Evolutionary conservation across 257 asterid genomes (phyloP).

Genomic region (Solanum sparsipilum): DNA sequence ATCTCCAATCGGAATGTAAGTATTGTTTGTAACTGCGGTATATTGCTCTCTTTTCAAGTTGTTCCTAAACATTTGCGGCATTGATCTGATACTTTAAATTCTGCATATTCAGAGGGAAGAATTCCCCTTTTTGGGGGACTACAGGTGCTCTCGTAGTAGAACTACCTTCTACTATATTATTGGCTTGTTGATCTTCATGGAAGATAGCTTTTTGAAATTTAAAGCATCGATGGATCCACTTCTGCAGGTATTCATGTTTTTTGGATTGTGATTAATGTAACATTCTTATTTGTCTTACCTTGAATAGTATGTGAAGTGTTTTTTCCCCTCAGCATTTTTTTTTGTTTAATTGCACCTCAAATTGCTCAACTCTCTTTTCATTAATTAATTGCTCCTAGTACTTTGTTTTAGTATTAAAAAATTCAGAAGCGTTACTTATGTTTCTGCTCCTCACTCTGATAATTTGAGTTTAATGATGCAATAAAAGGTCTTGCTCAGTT

Average conservation of each 20-base stretch:
- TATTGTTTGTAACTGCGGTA: conserved; percentile 1
- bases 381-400: not conserved
- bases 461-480: conserved; percentile 5
- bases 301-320: not conserved
- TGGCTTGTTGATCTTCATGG: conserved; percentile 87
- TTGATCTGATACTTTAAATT: not conserved
- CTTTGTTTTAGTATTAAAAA: not conserved
- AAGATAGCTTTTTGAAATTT: conserved; percentile 70
- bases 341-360: not conserved
- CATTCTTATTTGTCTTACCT: not conserved
- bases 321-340: not conserved
- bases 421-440: not conserved
- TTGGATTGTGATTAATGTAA: not conserved
- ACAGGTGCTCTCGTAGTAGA: conserved; percentile 83
- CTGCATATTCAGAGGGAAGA: conserved; percentile 58
- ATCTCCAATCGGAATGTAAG: conserved; percentile 76
- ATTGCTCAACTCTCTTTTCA: not conserved
- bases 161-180: conserved; percentile 83
- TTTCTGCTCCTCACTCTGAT: conserved; percentile 2
- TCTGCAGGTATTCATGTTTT: conserved; percentile 42
- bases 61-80: not conserved
- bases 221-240: conserved; percentile 94
- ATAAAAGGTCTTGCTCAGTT: conserved; percentile 53
- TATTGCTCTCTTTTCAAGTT: not conserved
- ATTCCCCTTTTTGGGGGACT: conserved; percentile 84